Conservation (phyloP, 495 filamentous ascomycete species). For the Aspergillus hancockii region DNA sequence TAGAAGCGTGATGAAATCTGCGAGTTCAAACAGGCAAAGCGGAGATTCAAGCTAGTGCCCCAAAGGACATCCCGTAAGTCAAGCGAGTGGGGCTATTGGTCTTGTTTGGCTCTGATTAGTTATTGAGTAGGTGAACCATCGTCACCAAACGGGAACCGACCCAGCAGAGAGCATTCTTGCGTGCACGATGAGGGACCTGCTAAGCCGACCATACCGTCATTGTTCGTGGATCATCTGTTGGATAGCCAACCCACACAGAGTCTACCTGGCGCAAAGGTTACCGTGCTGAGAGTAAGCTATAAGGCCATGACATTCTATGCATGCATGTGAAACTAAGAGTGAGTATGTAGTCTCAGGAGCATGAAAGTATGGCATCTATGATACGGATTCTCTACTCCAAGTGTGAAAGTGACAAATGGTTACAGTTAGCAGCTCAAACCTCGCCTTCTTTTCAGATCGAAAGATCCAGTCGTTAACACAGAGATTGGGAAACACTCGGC, state of each 20-base stretch:
- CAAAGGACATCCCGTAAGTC: not conserved
- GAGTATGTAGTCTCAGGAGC: not conserved
- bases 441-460: constrained; percentile 40
- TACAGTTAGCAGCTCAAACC: constrained; percentile 30
- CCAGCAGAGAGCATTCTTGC: not conserved
- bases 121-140: not conserved
- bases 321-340: not conserved
- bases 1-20: constrained; percentile 11
- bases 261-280: not conserved
- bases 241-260: constrained; percentile 1
- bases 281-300: constrained; percentile 6
- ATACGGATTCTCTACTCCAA: not conserved
- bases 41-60: not conserved
- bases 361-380: not conserved
- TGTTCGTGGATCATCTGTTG: constrained; percentile 10
- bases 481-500: constrained; percentile 29
- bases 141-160: not conserved
- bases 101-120: not conserved
- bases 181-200: not conserved
- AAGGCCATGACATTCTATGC: not conserved
- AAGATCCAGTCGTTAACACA: constrained; percentile 31
- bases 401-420: not conserved
- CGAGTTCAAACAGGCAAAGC: constrained; percentile 3
- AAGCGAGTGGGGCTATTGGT: not conserved
- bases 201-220: not conserved